Conservation (phyloP, 257 asterid species). For the Gardenia jasminoides region DNA sequence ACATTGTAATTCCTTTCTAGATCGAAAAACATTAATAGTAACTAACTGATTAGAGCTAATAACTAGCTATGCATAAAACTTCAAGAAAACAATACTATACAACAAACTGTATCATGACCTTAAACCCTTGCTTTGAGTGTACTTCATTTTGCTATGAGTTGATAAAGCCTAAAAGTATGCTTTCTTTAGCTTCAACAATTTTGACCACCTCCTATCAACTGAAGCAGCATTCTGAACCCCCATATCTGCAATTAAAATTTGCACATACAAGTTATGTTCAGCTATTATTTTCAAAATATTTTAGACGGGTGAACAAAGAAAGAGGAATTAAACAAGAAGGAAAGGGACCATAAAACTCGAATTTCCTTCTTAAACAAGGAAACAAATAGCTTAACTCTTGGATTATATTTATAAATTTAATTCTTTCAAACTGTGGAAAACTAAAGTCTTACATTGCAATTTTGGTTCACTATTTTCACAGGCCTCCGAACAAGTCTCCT, state of each 20-base stretch:
- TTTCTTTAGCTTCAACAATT: conserved; percentile 67
- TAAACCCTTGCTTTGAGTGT: no score
- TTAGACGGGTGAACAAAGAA: background rate
- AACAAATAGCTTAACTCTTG: background rate
- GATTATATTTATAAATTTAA: background rate
- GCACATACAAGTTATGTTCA: background rate
- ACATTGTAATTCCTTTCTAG: no score
- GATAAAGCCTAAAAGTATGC: background rate
- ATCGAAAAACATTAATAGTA: no score
- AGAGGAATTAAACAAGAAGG: background rate
- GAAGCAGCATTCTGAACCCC: conserved; percentile 68
- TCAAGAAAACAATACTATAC: background rate
- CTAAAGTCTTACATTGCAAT: conserved; percentile 50
- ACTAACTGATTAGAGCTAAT: background rate
- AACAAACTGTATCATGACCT: background rate
- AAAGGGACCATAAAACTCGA: background rate
- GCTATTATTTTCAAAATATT: no score
- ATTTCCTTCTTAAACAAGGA: background rate
- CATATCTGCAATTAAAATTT: conserved; percentile 43
- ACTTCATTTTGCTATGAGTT: background rate
- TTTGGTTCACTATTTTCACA: conserved; percentile 73
- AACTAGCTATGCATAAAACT: background rate
- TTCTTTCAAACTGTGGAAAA: background rate
- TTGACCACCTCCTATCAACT: conserved; percentile 66
- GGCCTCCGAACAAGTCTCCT: conserved; percentile 85